Conservation (phyloP, 257 asterid genomes). For the Solanum gracilifrons region DNA sequence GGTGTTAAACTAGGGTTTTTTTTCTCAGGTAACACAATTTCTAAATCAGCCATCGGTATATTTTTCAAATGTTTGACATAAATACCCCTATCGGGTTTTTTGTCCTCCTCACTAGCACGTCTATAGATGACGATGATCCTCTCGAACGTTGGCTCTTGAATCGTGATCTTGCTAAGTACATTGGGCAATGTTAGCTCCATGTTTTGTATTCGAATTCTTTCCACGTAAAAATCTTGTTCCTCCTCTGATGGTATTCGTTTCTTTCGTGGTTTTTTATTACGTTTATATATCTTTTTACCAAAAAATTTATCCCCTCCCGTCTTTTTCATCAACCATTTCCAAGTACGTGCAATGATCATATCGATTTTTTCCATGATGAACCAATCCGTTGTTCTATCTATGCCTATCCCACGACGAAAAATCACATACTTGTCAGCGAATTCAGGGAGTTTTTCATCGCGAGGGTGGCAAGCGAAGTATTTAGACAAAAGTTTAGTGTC, state of each 20-base stretch:
- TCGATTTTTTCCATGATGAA: slow-evolving; percentile 95
- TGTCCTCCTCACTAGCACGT: slow-evolving; percentile 37
- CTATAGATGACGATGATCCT: slow-evolving; percentile 94
- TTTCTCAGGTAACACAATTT: slow-evolving; percentile 96
- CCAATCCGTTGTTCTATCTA: slow-evolving; percentile 77
- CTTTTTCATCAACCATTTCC: slow-evolving; percentile 74
- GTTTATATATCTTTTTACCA: slow-evolving; percentile 32
- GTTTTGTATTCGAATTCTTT: slow-evolving; percentile 80
- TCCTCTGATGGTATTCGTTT: slow-evolving; percentile 30
- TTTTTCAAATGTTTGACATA: slow-evolving; percentile 86
- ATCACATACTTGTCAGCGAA: slow-evolving; percentile 85
- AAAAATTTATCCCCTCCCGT: slow-evolving; percentile 63
- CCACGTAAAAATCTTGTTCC: slow-evolving; percentile 53
- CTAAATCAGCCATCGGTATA: slow-evolving; percentile 99
- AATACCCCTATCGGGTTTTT: slow-evolving; percentile 66
- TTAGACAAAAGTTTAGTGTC: slow-evolving; percentile 63
- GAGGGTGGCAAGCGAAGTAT: slow-evolving; percentile 53
- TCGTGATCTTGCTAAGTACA: slow-evolving; percentile 49
- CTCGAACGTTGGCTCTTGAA: slow-evolving; percentile 97
- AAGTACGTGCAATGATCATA: slow-evolving; percentile 56
- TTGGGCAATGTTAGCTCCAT: slow-evolving; percentile 69
- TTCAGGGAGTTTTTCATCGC: slow-evolving; percentile 63
- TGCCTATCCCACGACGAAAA: slow-evolving; percentile 94
- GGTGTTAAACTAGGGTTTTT: slow-evolving; percentile 90
- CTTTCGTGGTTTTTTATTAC: slow-evolving; percentile 24